Evolutionary conservation across 768 basidiomycete species (phyloP), one percentile per base, ranked within the genome.

Genomic region (Cubamyces lactineus): DNA sequence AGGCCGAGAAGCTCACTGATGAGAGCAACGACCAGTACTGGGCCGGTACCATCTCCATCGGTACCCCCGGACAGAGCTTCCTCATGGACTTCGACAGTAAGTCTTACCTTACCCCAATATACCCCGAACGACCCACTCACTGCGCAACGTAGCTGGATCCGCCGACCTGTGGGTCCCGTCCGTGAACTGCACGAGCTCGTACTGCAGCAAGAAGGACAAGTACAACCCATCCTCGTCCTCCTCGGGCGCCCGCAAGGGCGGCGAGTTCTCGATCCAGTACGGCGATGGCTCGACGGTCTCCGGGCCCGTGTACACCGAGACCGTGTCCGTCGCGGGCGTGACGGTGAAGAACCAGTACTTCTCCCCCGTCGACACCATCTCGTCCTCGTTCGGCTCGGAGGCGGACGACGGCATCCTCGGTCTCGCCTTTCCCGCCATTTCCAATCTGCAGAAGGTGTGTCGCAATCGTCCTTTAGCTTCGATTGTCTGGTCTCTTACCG

Each of bases 1-100:
- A 65, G 43, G 34, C 53, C 23, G 70, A 66, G 41, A 3, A 56
- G 11, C 66, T 72, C 45, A 67, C 58, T 15, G 69, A 73, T 42
- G 53, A 72, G 52, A 56, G 55, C 9, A 39, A 34, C 46, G 57
- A 65, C 55, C 24, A 45, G 39, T 76, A 45, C 30, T 84, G 82
- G 82, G 74, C 75, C 39, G 82, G 80, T 21, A 53, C 69, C 12
- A 78, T 83, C 46, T 67, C 68, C n/a, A 77, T 83, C n/a, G 83
- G 83, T 15, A 82, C 78, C 15, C 83, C 83, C 19, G 64, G 60
- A 2, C 69, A 74, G 55, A 66, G 53, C 16, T 69, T 75, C 55
- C 17, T 34, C 39, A 53, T 66, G 19, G 57, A 66, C 55, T 66
- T 66, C 38, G 65, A 66, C 55, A 66, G 63, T 64, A 16, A 24